These are phyloP conservation scores for Cyclostephanos invisitatus DNA, from an alignment of 108 stramenopile species.

Conservation along the genomic window DNA sequence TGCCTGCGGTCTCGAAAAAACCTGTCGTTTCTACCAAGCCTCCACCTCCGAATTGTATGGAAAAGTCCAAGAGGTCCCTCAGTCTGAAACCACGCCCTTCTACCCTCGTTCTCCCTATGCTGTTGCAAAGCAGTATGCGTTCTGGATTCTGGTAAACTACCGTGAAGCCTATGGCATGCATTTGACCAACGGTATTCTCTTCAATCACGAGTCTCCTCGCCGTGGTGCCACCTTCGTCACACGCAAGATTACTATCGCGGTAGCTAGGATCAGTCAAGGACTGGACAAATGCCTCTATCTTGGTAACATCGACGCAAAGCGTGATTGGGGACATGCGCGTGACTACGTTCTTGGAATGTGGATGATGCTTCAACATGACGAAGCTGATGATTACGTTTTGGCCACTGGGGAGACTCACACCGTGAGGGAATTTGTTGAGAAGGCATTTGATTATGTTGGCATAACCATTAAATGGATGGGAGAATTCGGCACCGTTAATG, in stretches of 20 bases:
- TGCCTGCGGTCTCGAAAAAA: slow-evolving; percentile 85
- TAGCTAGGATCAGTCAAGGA: slow-evolving; percentile 88
- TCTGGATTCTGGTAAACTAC: slow-evolving; percentile 99
- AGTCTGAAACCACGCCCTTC: slow-evolving; percentile 98
- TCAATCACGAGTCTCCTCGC: slow-evolving; percentile 99
- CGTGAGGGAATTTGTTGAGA: slow-evolving; percentile 97
- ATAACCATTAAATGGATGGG: slow-evolving; percentile 92
- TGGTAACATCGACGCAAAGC: slow-evolving; percentile 98
- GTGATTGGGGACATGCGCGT: slow-evolving; percentile 99
- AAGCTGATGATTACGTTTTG: slow-evolving; percentile 96
- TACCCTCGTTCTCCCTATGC: slow-evolving; percentile 99
- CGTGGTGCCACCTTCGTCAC: slow-evolving; percentile 99
- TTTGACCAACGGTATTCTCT: slow-evolving; percentile 96
- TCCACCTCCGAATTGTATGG: slow-evolving; percentile 98
- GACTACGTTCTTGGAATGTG: slow-evolving; percentile 99
- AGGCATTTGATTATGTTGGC: slow-evolving; percentile 86
- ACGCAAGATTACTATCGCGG: slow-evolving; percentile 95
- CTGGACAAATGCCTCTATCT: slow-evolving; percentile 90
- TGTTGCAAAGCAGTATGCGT: slow-evolving; percentile 99
- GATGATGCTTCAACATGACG: slow-evolving; percentile 97
- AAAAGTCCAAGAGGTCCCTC: slow-evolving; percentile 97
- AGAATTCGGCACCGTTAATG: slow-evolving; percentile 88
- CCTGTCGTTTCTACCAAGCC: slow-evolving; percentile 93
- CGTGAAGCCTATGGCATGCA: slow-evolving; percentile 99
- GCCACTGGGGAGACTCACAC: slow-evolving; percentile 98